Conservation (phyloP, 2,329 filamentous ascomycete genomes). For the Alternaria viburni region DNA sequence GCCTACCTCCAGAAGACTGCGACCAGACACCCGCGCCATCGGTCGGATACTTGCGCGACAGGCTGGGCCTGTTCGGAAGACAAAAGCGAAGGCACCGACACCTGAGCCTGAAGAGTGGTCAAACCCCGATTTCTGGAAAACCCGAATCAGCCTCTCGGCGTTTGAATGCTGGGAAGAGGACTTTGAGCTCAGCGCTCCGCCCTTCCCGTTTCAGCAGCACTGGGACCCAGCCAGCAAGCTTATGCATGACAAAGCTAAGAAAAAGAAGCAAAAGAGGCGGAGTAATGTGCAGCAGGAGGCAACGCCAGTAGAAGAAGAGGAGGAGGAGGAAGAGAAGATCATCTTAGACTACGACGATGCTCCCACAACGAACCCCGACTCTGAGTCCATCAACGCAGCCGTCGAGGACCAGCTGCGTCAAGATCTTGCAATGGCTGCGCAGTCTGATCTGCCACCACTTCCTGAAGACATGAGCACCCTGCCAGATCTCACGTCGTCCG, state of each 20-base stretch:
- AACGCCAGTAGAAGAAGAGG: slow-evolving; percentile 52
- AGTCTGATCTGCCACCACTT: slow-evolving; percentile 68
- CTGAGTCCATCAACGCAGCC: slow-evolving; percentile 25
- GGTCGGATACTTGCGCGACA: slow-evolving; percentile 41
- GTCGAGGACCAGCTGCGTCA: slow-evolving; percentile 42
- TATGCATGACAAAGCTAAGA: slow-evolving; percentile 63
- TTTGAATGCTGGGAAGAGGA: slow-evolving; percentile 78
- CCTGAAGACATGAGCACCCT: slow-evolving; percentile 65
- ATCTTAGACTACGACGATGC: slow-evolving; percentile 44
- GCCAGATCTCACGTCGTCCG: slow-evolving; percentile 55
- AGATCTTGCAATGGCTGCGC: slow-evolving; percentile 54
- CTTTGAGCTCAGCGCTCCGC: slow-evolving; percentile 71
- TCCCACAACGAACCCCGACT: slow-evolving; percentile 26
- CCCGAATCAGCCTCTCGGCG: slow-evolving; percentile 75
- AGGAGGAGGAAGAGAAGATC: slow-evolving; percentile 40
- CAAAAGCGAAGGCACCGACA: slow-evolving; percentile 27
- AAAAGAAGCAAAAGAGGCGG: slow-evolving; percentile 60
- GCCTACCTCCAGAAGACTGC: slow-evolving; percentile 29
- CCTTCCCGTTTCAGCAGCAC: slow-evolving; percentile 87
- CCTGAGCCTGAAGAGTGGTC: slow-evolving; percentile 42
- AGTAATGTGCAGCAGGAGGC: slow-evolving; percentile 41
- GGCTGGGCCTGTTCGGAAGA: slow-evolving; percentile 28
- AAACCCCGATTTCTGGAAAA: slow-evolving; percentile 71
- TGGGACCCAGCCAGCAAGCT: slow-evolving; percentile 80
- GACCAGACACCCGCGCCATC: slow-evolving; percentile 35